Percentiles rank a stretch among this genome's conserved stretches.
These are phyloP conservation scores for Pterocarpus santalinus DNA, from an alignment of 306 rosid species.

Conservation along the genomic window DNA sequence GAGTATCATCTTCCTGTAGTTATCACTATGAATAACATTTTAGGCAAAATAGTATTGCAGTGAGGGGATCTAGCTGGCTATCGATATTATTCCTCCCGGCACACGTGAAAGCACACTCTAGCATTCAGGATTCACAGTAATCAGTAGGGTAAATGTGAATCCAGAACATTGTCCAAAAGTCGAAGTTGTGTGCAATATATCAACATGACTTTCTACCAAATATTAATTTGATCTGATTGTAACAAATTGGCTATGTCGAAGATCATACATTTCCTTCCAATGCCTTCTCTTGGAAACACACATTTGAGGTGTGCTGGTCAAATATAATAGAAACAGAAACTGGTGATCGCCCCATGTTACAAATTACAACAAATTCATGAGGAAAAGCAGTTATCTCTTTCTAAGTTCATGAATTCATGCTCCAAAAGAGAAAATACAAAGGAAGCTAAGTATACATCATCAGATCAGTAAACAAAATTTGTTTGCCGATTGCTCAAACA, in stretches of 20 bases:
- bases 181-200: not conserved
- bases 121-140: constrained; percentile 11
- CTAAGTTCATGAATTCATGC: constrained; percentile 30
- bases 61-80: not conserved
- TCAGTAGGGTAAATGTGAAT: not conserved
- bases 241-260: constrained; percentile 28
- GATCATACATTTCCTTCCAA: constrained; percentile 26
- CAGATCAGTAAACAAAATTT: constrained; percentile 53
- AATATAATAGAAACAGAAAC: constrained; percentile 24
- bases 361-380: constrained; percentile 34
- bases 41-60: not conserved
- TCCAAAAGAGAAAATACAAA: constrained; percentile 36
- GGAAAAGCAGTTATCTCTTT: constrained; percentile 26
- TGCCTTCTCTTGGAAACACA: not conserved
- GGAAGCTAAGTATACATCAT: constrained; percentile 52
- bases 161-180: constrained; percentile 11
- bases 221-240: not conserved
- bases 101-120: not conserved
- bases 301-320: constrained; percentile 20
- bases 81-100: not conserved
- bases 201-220: constrained; percentile 4
- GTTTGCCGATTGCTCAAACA: constrained; percentile 56
- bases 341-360: constrained; percentile 3
- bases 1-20: not conserved
- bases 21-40: not conserved